A percentile compares a stretch with the other conserved stretches of the same genome.
These are phyloP conservation scores for Fusarium bactridioides DNA, from an alignment of 2,329 filamentous ascomycete genomes.

Conservation along the genomic window DNA sequence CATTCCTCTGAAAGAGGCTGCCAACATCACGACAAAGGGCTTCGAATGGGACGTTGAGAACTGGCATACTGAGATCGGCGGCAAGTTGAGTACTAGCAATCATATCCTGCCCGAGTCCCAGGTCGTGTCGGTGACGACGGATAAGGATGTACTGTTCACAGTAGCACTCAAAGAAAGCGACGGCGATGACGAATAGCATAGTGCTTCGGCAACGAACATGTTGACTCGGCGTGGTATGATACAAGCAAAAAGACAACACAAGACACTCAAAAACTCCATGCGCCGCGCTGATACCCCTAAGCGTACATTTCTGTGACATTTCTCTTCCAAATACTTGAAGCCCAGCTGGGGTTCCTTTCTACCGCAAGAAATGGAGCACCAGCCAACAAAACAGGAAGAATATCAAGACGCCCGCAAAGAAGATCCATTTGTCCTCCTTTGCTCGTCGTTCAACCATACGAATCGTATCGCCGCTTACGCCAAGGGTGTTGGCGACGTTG, in stretches of 20 bases:
- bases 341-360: background rate
- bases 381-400: slow-evolving; percentile 95
- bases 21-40: slow-evolving; percentile 79
- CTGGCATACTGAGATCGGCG: slow-evolving; percentile 81
- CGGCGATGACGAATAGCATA: slow-evolving; percentile 44
- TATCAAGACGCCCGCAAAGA: slow-evolving; percentile 82
- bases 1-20: slow-evolving; percentile 81
- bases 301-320: slow-evolving; percentile 22
- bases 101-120: slow-evolving; percentile 68
- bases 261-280: slow-evolving; percentile 36
- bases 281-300: slow-evolving; percentile 41
- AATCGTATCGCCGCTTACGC: slow-evolving; percentile 94
- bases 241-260: slow-evolving; percentile 22
- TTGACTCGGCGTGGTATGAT: slow-evolving; percentile 18
- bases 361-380: slow-evolving; percentile 82
- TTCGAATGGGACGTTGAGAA: slow-evolving; percentile 89
- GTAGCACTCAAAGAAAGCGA: slow-evolving; percentile 64
- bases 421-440: slow-evolving; percentile 98
- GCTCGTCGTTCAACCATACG: slow-evolving; percentile 93
- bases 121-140: slow-evolving; percentile 69
- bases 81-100: slow-evolving; percentile 81
- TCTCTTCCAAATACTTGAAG: background rate
- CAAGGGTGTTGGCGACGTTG: slow-evolving; percentile 91
- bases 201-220: background rate
- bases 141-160: slow-evolving; percentile 75